Percentiles rank a stretch among this genome's conserved stretches.
Conservation (phyloP, 1,139 yeast genomes). For the Protomyces inundatus region DNA sequence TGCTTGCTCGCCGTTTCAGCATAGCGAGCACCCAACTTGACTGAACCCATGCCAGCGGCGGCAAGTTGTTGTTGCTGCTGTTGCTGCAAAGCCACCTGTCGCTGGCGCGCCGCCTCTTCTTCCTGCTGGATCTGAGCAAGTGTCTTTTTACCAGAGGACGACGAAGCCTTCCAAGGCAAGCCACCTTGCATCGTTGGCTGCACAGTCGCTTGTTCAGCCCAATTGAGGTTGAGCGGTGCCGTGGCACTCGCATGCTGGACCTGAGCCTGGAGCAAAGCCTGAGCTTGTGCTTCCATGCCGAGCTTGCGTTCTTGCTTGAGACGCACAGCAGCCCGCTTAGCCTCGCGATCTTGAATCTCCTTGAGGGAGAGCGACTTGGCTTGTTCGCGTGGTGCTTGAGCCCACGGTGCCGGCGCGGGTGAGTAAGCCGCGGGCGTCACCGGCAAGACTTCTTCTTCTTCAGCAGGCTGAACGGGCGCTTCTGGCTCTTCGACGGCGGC, state of each 20-base stretch:
- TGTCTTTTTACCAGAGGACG: conserved; percentile 42
- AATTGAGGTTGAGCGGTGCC: conserved; percentile 9
- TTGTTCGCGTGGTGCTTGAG: conserved; percentile 38
- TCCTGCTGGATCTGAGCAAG: conserved; percentile 50
- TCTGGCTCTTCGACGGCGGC: background rate
- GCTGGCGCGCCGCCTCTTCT: conserved; percentile 38
- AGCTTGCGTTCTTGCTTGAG: conserved; percentile 34
- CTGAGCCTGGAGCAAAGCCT: conserved; percentile 15
- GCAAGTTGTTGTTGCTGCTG: conserved; percentile 34
- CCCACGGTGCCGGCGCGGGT: conserved; percentile 45
- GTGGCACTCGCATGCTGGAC: conserved; percentile 6
- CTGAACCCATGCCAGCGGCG: conserved; percentile 35
- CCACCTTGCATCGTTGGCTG: background rate
- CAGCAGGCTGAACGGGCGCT: conserved; percentile 23
- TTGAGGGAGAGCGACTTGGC: conserved; percentile 49
- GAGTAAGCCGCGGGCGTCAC: conserved; percentile 30
- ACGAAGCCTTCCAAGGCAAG: conserved; percentile 25
- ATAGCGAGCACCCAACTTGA: conserved; percentile 28
- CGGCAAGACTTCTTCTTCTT: conserved; percentile 30
- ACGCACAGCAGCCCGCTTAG: conserved; percentile 41
- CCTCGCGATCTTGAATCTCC: conserved; percentile 67
- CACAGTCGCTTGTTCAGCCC: conserved; percentile 7
- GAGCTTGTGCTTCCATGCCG: background rate
- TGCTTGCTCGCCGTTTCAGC: conserved; percentile 29
- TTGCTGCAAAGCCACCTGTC: conserved; percentile 29